These are phyloP conservation scores for Chlamydomonas urium DNA, from an alignment of 139 green algal species.

Conservation along the genomic window DNA sequence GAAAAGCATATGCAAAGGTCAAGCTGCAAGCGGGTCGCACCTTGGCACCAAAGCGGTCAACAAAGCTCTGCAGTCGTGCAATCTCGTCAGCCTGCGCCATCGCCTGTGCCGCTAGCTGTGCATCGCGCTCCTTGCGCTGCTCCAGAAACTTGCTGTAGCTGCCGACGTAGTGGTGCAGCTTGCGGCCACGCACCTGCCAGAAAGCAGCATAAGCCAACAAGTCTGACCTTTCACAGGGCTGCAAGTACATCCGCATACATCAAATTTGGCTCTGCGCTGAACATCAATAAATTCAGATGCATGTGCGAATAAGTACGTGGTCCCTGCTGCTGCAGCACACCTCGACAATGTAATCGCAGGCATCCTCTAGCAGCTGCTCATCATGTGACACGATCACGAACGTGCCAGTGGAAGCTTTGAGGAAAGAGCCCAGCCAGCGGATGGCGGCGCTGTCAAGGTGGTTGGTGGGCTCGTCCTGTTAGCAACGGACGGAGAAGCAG, in stretches of 20 bases:
- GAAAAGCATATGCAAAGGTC: too few species aligned
- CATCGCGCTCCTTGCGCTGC: slow-evolving; percentile 50
- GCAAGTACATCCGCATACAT: neutral
- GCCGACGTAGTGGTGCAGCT: slow-evolving; percentile 63
- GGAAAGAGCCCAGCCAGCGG: slow-evolving; percentile 63
- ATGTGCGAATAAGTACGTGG: slow-evolving; percentile 8
- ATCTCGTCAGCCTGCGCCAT: slow-evolving; percentile 31
- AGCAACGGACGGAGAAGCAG: too few species aligned
- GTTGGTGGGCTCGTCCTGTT: slow-evolving; percentile 61
- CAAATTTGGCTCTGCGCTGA: too few species aligned
- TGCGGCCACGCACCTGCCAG: slow-evolving; percentile 43
- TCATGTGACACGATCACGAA: slow-evolving; percentile 72
- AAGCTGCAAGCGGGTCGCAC: slow-evolving; percentile 12
- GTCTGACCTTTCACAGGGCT: neutral
- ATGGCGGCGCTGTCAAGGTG: slow-evolving; percentile 49
- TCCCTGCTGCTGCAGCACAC: too few species aligned
- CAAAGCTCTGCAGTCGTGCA: slow-evolving; percentile 58
- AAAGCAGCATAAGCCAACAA: neutral
- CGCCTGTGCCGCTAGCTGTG: slow-evolving; percentile 35
- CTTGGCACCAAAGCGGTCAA: slow-evolving; percentile 70
- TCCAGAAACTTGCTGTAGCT: slow-evolving; percentile 61
- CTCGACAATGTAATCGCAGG: slow-evolving; percentile 9
- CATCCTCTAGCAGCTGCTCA: slow-evolving; percentile 19
- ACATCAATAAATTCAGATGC: too few species aligned
- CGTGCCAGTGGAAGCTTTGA: slow-evolving; percentile 38